Evolutionary conservation across 2,329 filamentous ascomycete genomes (phyloP).

Genomic region (Cladosporium oxysporum): DNA sequence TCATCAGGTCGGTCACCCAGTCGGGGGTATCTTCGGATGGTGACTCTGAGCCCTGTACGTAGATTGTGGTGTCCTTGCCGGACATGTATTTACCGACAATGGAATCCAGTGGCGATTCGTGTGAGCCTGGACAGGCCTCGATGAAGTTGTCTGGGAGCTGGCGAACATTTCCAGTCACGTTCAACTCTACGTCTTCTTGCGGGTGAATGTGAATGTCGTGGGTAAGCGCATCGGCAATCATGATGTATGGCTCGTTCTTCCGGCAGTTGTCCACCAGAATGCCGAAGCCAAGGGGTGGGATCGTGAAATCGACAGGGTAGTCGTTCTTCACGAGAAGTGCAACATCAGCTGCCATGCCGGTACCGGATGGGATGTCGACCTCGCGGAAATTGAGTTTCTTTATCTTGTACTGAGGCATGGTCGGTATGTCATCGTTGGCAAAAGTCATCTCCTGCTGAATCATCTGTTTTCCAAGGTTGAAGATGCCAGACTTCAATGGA

Average conservation of each 20-base stretch:
- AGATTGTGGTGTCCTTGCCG: slow-evolving; percentile 75
- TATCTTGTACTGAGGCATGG: slow-evolving; percentile 80
- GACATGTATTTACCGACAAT: slow-evolving; percentile 80
- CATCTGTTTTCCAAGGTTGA: slow-evolving; percentile 75
- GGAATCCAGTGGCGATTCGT: slow-evolving; percentile 79
- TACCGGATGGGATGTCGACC: slow-evolving; percentile 55
- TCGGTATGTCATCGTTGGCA: slow-evolving; percentile 71
- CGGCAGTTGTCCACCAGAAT: slow-evolving; percentile 82
- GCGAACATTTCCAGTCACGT: slow-evolving; percentile 70
- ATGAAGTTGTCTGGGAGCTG: slow-evolving; percentile 74
- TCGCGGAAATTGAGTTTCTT: slow-evolving; percentile 79
- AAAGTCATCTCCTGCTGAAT: slow-evolving; percentile 75
- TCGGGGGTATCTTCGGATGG: slow-evolving; percentile 68
- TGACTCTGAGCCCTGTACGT: slow-evolving; percentile 75
- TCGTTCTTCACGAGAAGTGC: slow-evolving; percentile 71
- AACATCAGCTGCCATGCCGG: slow-evolving; percentile 78
- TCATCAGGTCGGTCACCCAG: slow-evolving; percentile 81
- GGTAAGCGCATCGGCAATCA: slow-evolving; percentile 75
- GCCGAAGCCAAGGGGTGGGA: slow-evolving; percentile 81
- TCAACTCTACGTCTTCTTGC: slow-evolving; percentile 64
- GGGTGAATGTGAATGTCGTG: slow-evolving; percentile 67
- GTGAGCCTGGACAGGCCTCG: slow-evolving; percentile 70
- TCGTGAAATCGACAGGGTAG: slow-evolving; percentile 73
- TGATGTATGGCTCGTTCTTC: slow-evolving; percentile 69
- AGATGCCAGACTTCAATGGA: slow-evolving; percentile 73